These are phyloP conservation scores for Cladosporium halotolerans DNA, from an alignment of 2,329 filamentous ascomycete species.

Conservation along the genomic window DNA sequence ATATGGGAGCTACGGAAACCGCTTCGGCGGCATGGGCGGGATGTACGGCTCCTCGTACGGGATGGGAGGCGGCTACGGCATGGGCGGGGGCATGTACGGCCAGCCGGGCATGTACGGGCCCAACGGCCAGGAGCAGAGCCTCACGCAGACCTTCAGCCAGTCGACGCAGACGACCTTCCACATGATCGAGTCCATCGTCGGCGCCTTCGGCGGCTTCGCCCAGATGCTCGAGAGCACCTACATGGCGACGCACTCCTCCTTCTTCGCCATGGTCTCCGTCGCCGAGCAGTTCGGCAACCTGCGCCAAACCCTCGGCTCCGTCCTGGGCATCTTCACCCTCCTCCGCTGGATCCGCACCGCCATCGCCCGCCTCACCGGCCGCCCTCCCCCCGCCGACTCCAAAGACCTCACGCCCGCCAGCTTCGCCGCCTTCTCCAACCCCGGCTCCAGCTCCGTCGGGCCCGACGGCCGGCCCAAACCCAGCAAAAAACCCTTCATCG, in stretches of 20 bases:
- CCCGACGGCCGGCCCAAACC: slow-evolving; percentile 66
- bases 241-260: slow-evolving; percentile 98
- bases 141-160: slow-evolving; percentile 92
- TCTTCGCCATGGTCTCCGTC: slow-evolving; percentile 98
- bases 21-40: slow-evolving; percentile 22
- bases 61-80: slow-evolving; percentile 29
- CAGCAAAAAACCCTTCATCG: slow-evolving; percentile 90
- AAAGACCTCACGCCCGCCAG: slow-evolving; percentile 81
- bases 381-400: slow-evolving; percentile 80
- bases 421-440: slow-evolving; percentile 80
- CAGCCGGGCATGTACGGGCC: slow-evolving; percentile 45
- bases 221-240: slow-evolving; percentile 99
- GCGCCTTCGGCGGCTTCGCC: slow-evolving; percentile 92
- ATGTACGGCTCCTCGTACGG: slow-evolving; percentile 26
- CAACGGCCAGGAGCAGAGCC: slow-evolving; percentile 70
- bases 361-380: slow-evolving; percentile 86
- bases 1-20: slow-evolving; percentile 19
- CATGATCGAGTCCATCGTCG: slow-evolving; percentile 94
- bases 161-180: slow-evolving; percentile 96
- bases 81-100: slow-evolving; percentile 27
- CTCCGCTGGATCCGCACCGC: slow-evolving; percentile 91
- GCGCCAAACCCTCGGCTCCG: slow-evolving; percentile 84
- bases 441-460: slow-evolving; percentile 50
- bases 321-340: slow-evolving; percentile 90
- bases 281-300: slow-evolving; percentile 95